Conservation (phyloP, 768 basidiomycete species). For the Leccinum uliginosum region DNA sequence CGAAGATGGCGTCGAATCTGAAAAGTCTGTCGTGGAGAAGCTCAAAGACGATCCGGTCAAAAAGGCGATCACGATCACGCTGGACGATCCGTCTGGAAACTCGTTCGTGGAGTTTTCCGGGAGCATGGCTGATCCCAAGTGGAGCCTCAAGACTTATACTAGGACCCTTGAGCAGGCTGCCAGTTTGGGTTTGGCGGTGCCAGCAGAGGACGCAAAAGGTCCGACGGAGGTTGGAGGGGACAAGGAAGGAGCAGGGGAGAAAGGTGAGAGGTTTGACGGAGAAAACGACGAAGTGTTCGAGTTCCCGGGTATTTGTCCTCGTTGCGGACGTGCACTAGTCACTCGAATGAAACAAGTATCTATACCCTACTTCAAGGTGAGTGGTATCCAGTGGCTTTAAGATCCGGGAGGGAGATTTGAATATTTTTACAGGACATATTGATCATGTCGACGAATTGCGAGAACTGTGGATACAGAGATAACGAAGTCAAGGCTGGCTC, state of each 20-base stretch:
- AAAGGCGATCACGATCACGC: conserved; percentile 69
- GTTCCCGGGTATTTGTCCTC: conserved; percentile 85
- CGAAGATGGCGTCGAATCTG: conserved; percentile 16
- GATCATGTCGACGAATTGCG: conserved; percentile 98
- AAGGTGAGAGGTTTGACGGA: conserved; percentile 28
- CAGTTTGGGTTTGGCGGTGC: conserved; percentile 63
- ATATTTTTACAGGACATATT: conserved; percentile 67
- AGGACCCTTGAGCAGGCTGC: conserved; percentile 80
- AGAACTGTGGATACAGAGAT: conserved; percentile 91
- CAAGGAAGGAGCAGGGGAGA: conserved; percentile 10
- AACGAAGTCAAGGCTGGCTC: conserved; percentile 96
- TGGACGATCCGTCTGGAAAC: conserved; percentile 94
- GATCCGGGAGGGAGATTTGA: background rate
- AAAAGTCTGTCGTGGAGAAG: conserved; percentile 28
- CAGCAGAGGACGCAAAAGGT: conserved; percentile 35
- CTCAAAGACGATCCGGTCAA: conserved; percentile 49
- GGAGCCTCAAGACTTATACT: conserved; percentile 81
- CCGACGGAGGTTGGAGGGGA: background rate
- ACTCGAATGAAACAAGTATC: conserved; percentile 95
- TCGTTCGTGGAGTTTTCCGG: conserved; percentile 93
- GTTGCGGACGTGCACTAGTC: conserved; percentile 76
- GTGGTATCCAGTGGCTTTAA: background rate
- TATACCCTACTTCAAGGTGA: conserved; percentile 96
- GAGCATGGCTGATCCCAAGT: conserved; percentile 87
- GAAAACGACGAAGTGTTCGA: conserved; percentile 83